Conservation (phyloP, 139 green algal species). For the Mesostigma viride region DNA sequence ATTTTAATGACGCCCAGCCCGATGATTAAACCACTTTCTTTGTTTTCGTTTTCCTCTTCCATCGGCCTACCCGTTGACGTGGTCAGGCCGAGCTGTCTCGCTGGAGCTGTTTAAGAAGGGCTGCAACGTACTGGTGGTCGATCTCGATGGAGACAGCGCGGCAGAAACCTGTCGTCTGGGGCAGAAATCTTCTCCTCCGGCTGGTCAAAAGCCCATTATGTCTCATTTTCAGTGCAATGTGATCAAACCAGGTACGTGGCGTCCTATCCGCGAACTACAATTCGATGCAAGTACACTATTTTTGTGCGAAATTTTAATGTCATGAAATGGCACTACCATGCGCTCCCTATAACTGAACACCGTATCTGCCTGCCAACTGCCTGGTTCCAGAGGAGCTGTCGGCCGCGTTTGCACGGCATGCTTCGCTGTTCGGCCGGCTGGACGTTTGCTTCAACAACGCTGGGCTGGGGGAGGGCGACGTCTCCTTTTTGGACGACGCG, state of each 20-base stretch:
- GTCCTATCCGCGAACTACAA: background rate
- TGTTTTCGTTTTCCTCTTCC: too few relatives aligned
- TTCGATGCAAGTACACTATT: slow-evolving; percentile 2
- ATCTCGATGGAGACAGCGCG: slow-evolving; percentile 21
- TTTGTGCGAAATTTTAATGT: background rate
- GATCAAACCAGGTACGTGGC: slow-evolving; percentile 16
- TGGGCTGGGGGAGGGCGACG: slow-evolving; percentile 25
- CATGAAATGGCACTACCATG: background rate
- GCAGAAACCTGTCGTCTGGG: slow-evolving; percentile 10
- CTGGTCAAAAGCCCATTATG: background rate
- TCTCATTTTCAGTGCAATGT: slow-evolving; percentile 28
- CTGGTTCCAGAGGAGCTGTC: slow-evolving; percentile 20
- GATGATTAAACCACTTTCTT: too few relatives aligned
- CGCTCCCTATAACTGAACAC: background rate
- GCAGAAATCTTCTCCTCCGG: background rate
- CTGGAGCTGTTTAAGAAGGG: slow-evolving; percentile 19
- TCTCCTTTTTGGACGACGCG: slow-evolving; percentile 11
- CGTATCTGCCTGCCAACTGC: background rate
- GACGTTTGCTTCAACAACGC: slow-evolving; percentile 37
- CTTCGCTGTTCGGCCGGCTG: slow-evolving; percentile 17
- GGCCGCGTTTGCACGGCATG: slow-evolving; percentile 19
- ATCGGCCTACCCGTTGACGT: too few relatives aligned
- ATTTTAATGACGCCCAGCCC: too few relatives aligned
- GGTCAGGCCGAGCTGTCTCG: slow-evolving; percentile 13
- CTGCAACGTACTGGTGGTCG: slow-evolving; percentile 18